Percentiles rank a stretch among this genome's conserved stretches.
Conservation (phyloP, 2,329 filamentous ascomycete species). For the Beauveria brongniartii region DNA sequence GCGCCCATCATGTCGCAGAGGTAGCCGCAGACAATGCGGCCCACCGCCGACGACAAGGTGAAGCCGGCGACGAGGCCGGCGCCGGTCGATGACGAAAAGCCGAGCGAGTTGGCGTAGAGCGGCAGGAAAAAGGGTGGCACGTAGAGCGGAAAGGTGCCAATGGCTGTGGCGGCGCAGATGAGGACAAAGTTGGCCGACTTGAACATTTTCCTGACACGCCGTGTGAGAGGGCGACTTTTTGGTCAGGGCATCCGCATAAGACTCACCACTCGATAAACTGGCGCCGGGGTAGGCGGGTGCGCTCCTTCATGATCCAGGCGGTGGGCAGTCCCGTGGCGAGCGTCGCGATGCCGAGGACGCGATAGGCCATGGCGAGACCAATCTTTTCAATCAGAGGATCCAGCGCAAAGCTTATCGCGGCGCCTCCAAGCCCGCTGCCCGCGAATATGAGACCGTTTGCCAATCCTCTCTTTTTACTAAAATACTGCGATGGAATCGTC, state of each 20-base stretch:
- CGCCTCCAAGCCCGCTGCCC: constrained; percentile 48
- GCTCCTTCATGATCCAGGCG: constrained; percentile 44
- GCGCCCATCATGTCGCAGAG: constrained; percentile 46
- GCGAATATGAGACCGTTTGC: constrained; percentile 48
- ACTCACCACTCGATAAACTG: constrained; percentile 42
- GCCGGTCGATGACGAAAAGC: constrained; percentile 42
- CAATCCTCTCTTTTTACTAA: constrained; percentile 42
- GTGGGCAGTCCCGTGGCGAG: constrained; percentile 47
- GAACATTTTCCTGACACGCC: constrained; percentile 39
- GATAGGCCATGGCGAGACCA: constrained; percentile 44
- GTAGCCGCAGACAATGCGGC: constrained; percentile 46
- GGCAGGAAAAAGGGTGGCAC: constrained; percentile 56
- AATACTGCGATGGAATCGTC: constrained; percentile 45
- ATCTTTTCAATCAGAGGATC: constrained; percentile 37
- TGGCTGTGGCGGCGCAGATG: constrained; percentile 44
- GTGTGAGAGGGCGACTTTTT: too few relatives aligned
- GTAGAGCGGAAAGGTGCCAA: constrained; percentile 52
- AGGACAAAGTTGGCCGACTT: constrained; percentile 41
- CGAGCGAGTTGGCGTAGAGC: constrained; percentile 46
- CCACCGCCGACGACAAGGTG: constrained; percentile 51
- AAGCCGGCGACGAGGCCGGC: constrained; percentile 53
- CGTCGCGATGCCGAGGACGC: constrained; percentile 43
- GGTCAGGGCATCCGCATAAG: neutral
- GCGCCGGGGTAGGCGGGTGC: constrained; percentile 27
- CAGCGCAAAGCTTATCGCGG: constrained; percentile 41